Percentiles rank a stretch among this genome's conserved stretches.
Evolutionary conservation across 2,329 filamentous ascomycete genomes (phyloP).

Genomic region (Trichoderma sp.): DNA sequence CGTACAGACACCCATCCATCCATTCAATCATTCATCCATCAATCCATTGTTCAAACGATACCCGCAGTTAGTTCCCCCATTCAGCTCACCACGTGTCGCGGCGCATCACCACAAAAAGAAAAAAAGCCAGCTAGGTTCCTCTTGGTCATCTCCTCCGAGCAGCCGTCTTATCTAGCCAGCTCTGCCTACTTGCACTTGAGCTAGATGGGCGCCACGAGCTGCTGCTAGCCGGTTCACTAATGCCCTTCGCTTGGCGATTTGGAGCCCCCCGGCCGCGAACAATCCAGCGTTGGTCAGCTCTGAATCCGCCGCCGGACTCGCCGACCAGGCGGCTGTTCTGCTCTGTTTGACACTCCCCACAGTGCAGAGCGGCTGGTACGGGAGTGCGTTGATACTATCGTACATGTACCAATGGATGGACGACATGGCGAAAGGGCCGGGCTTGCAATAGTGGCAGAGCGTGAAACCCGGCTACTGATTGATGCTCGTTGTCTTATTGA

Average conservation of each 20-base stretch:
- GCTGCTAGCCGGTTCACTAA: background rate
- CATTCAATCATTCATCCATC: background rate
- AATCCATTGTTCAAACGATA: background rate
- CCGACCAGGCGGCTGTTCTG: background rate
- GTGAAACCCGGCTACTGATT: background rate
- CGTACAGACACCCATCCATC: background rate
- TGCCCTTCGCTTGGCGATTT: background rate
- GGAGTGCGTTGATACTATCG: background rate
- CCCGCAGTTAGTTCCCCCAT: background rate
- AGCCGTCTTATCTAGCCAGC: background rate
- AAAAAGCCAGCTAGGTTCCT: background rate
- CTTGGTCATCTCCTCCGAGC: conserved; percentile 3
- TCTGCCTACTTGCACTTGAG: background rate
- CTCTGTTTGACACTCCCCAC: background rate
- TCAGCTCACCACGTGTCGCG: background rate
- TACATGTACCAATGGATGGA: background rate
- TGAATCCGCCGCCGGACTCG: conserved; percentile 17
- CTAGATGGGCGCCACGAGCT: background rate
- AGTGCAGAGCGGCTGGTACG: background rate
- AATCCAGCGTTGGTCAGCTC: conserved; percentile 10
- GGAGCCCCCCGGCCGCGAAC: background rate
- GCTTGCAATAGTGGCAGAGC: background rate
- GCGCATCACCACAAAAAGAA: background rate
- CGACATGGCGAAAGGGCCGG: background rate
- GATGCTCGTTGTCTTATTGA: background rate